Base-by-base conservation (phyloP, 108 stramenopile genomes). In the Stephanodiscus triporus region DNA sequence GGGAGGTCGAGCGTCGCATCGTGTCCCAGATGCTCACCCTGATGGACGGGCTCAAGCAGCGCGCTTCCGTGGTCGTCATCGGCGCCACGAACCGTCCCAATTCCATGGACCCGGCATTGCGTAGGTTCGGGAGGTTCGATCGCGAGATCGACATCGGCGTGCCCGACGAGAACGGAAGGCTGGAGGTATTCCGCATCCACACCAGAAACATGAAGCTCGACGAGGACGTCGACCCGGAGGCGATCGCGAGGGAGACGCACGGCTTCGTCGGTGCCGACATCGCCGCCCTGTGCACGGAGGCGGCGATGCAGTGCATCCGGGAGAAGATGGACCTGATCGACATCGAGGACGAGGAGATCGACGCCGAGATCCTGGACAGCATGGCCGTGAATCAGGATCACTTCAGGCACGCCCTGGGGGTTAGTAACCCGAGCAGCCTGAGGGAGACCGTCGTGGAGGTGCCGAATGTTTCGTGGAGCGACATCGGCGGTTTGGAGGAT, bases 271-370 rank as follows among this genome's bases (percentile, higher is more conserved):
- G 99, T 23, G 99, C 99, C n/a, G 99, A 99, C 87, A 96, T 99
- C 71, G 99, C 99, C 36, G 97, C 98, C 9, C 93, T 99, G 19
- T 99, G 99, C 88, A 99, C 99, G 43, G 99, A 99, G 84, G 99
- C 99, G 17, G 98, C 97, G 61, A 99, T 98, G 99, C 99, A 99
- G 84, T 99, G 99, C 81, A 99, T 99, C 83, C 87, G 99, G n/a
- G 99, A 99, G 83, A 99, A 99, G 95, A 99, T 99, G 99, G 99
- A 99, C 86, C 85, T 99, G 66, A 99, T 99, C 78, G 99, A 99
- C 82, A 99, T 99, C 70, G 99, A 99, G 73, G 99, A 98, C 60
- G 99, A 99, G 71, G 90, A 90, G 74, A 99, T 99, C 80, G 99
- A 99, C 88, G 99, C 98, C 27, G 99, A 99, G 84, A 96, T 99